Base-by-base conservation (phyloP, 176 grass and related monocot genomes). In the Triticum aestivum region DNA sequence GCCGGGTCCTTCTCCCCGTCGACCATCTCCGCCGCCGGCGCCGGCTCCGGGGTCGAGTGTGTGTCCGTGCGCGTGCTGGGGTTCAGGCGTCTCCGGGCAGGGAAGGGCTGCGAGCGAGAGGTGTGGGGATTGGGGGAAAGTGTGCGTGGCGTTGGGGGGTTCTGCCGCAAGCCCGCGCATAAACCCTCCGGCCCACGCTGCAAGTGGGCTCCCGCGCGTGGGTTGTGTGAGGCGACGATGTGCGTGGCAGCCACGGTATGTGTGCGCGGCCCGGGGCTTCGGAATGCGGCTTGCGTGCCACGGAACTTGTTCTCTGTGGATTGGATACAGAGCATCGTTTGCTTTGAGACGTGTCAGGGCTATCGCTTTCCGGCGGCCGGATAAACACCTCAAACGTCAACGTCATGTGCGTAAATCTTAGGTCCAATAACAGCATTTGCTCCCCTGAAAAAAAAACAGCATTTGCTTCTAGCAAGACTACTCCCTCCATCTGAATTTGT, bases 1-100 rank as follows among this genome's bases (percentile, higher is more conserved):
- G 51, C 47, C 10, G 85, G 47, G 13, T 24, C 38, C 82, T 86
- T 85, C 17, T 75, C 86, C 37, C 69, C 88, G 0, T 87, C 86
- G 15, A 62, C 89, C 82, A 85, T 88, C 8, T 4, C 49, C 37
- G 15, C 49, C 37, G 15, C 6, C 11, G 49, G n/a, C 62, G 52
- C 61, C 41, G 41, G 42, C 42, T 44, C n/a, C 9, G 61, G 27
- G 18, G 54, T 58, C 54, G 52, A 17, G 49, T 4, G 49, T 17
- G 51, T 20, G 17, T 20, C 52, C 52, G 52, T 59, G 9, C 47
- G 30, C 13, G 45, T 21, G 74, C 49, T 52, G 49, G 38, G 17
- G n/a, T 83, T 78, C 4, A 15, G 23, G 33, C 35, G 30, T 5
- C 52, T 56, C 52, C 17, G 51, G 51, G 1, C 51, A 1, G 52